A percentile compares a stretch with the other conserved stretches of the same genome.
phyloP scores from a whole-genome alignment of 2,329 filamentous ascomycete genomes.

The Hypoxylon rubiginosum region DNA sequence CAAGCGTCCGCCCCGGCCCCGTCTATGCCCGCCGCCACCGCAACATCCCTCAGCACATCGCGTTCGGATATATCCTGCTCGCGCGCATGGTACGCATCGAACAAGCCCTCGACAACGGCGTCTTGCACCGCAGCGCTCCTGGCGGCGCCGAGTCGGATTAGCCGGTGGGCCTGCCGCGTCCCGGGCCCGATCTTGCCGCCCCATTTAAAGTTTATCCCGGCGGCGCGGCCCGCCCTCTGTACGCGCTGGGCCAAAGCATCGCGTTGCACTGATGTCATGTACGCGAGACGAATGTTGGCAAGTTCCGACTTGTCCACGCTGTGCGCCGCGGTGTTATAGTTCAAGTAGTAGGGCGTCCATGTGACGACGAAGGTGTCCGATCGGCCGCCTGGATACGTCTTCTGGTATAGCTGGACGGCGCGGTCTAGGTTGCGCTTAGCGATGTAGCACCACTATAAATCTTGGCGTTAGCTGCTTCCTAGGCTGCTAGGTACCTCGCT shows the following conservation, averaged over 20 bases:
- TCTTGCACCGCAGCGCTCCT: constrained; percentile 17
- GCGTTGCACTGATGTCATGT: constrained; percentile 47
- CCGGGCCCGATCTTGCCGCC: constrained; percentile 52
- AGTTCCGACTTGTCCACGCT: constrained; percentile 46
- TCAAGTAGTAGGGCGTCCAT: constrained; percentile 57
- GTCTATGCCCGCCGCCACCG: constrained; percentile 27
- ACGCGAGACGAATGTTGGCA: constrained; percentile 42
- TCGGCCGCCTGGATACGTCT: constrained; percentile 56
- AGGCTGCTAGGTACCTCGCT: background rate
- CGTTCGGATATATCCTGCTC: constrained; percentile 32
- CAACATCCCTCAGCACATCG: constrained; percentile 26
- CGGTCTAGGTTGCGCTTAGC: constrained; percentile 55
- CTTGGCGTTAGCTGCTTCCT: background rate
- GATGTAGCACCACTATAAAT: constrained; percentile 56
- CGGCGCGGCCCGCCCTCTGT: constrained; percentile 48
- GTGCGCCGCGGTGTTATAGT: constrained; percentile 44
- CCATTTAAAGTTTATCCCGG: constrained; percentile 54
- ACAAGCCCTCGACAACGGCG: constrained; percentile 13
- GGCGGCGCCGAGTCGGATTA: constrained; percentile 46
- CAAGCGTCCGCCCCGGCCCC: constrained; percentile 24
- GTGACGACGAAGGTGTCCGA: constrained; percentile 53
- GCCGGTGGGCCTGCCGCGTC: constrained; percentile 53
- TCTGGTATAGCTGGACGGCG: constrained; percentile 56
- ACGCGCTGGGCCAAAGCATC: constrained; percentile 47
- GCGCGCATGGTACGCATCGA: constrained; percentile 34